phyloP scores from a whole-genome alignment of 176 grass and related monocot genomes.

The Lolium multiflorum region DNA sequence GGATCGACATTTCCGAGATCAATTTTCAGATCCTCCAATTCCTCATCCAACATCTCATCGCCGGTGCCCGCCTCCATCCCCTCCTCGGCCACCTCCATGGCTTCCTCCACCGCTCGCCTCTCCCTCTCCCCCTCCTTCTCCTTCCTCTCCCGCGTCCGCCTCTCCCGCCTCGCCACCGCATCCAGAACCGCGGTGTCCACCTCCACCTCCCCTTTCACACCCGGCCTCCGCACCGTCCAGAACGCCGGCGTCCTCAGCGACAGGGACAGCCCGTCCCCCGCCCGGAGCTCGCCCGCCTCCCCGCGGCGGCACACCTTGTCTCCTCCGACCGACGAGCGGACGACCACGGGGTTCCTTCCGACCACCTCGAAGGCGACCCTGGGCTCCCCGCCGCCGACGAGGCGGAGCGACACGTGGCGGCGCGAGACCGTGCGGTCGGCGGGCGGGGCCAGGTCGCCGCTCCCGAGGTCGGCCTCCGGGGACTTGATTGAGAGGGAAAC shows the following conservation, averaged over 20 bases:
- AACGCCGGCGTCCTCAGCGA: slow-evolving; percentile 63
- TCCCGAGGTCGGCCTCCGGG: slow-evolving; percentile 30
- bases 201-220: not conserved
- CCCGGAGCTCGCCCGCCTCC: slow-evolving; percentile 64
- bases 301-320: slow-evolving; percentile 45
- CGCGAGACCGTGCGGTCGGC: slow-evolving; percentile 60
- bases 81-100: slow-evolving; percentile 42
- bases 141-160: slow-evolving; percentile 61
- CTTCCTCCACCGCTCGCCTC: slow-evolving; percentile 31
- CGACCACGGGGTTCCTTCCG: slow-evolving; percentile 74
- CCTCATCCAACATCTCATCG: slow-evolving; percentile 39
- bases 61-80: not conserved
- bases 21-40: slow-evolving; percentile 38
- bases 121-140: slow-evolving; percentile 56
- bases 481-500: slow-evolving; percentile 23
- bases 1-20: slow-evolving; percentile 63
- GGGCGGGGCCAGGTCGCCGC: slow-evolving; percentile 28
- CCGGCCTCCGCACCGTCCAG: slow-evolving; percentile 52
- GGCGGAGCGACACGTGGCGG: slow-evolving; percentile 65
- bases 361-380: slow-evolving; percentile 64
- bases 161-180: slow-evolving; percentile 70
- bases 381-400: slow-evolving; percentile 15
- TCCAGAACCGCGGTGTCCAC: slow-evolving; percentile 67
- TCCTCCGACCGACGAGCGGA: slow-evolving; percentile 21
- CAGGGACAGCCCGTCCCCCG: slow-evolving; percentile 61